Conservation (phyloP, 805 yeast species). For the Torulaspora franciscae region DNA sequence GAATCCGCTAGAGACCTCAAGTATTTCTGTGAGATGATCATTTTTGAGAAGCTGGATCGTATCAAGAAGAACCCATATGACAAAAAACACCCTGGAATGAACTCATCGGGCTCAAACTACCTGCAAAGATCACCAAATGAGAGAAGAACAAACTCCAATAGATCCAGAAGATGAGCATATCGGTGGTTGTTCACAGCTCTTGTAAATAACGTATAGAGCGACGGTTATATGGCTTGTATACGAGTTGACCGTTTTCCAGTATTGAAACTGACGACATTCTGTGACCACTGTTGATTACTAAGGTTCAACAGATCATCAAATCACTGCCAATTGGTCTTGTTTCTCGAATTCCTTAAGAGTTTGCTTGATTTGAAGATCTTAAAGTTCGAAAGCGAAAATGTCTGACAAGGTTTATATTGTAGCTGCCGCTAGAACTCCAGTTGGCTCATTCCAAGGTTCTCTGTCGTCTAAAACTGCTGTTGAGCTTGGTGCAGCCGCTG, state of each 20-base stretch:
- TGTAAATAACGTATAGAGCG: constrained; percentile 7
- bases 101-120: constrained; percentile 5
- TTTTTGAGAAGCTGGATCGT: constrained; percentile 38
- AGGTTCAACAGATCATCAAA: not conserved
- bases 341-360: not conserved
- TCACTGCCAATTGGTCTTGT: not conserved
- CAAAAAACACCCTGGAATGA: constrained; percentile 8
- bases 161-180: not conserved
- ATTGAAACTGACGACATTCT: not conserved
- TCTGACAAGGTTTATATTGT: constrained; percentile 74
- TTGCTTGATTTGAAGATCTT: not conserved
- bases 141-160: not conserved
- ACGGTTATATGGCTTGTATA: constrained; percentile 1
- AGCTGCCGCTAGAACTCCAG: constrained; percentile 88
- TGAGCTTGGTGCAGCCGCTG: constrained; percentile 91
- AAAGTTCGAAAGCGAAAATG: constrained; percentile 18
- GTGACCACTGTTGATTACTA: not conserved
- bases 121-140: constrained; percentile 2
- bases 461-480: constrained; percentile 69
- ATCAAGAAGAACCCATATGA: constrained; percentile 32
- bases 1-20: constrained; percentile 70
- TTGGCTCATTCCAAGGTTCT: constrained; percentile 89
- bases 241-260: not conserved
- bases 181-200: not conserved
- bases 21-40: constrained; percentile 54